Conservation (phyloP, 202 grass and related monocot species). For the Setaria viridis region DNA sequence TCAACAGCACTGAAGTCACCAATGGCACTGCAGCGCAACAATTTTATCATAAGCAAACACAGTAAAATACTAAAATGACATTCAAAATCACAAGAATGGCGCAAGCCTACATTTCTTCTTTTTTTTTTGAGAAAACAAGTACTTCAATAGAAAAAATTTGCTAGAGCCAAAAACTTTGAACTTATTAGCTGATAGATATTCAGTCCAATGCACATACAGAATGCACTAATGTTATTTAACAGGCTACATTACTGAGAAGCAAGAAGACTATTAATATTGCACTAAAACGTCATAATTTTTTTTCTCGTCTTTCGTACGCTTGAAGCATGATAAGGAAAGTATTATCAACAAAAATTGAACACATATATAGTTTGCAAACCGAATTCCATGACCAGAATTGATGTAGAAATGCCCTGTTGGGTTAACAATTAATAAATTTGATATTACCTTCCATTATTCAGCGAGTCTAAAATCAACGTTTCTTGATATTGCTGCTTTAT, state of each 20-base stretch:
- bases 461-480: slow-evolving; percentile 68
- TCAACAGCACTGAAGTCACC: slow-evolving; percentile 62
- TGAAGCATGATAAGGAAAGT: slow-evolving; percentile 14
- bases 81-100: slow-evolving; percentile 22
- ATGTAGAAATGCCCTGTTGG: slow-evolving; percentile 6
- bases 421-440: background rate
- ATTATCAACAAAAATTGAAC: slow-evolving; percentile 14
- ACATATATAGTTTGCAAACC: background rate
- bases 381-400: background rate
- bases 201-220: background rate
- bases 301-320: slow-evolving; percentile 1
- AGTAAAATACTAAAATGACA: slow-evolving; percentile 33
- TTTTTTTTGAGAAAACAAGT: slow-evolving; percentile 15
- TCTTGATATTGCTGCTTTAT: slow-evolving; percentile 98
- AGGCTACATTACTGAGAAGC: slow-evolving; percentile 25
- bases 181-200: slow-evolving; percentile 38
- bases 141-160: background rate
- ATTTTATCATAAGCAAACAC: background rate
- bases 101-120: slow-evolving; percentile 26
- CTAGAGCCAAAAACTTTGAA: slow-evolving; percentile 21
- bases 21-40: slow-evolving; percentile 61
- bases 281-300: slow-evolving; percentile 14
- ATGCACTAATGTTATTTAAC: slow-evolving; percentile 19
- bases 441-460: slow-evolving; percentile 78
- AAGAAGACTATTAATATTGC: slow-evolving; percentile 30